Evolutionary conservation across 805 yeast species (phyloP), one percentile per base, ranked within the genome.

Genomic region (Candida cerambycidarum): DNA sequence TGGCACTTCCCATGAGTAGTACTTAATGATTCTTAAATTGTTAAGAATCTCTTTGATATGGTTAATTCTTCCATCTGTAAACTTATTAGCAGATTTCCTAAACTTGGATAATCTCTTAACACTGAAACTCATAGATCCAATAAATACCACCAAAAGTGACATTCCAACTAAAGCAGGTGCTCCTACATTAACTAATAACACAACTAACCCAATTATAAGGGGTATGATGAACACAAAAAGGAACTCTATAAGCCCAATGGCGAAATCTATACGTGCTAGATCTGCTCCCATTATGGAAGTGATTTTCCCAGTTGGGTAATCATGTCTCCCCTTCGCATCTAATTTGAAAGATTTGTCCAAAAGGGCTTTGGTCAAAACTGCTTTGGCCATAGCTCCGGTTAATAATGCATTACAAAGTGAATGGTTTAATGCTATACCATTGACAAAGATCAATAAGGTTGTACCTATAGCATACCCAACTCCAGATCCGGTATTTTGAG

Each of bases 1-100:
- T 0, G 97, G 89, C 19, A 69, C 70, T 64, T 90, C 97, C 97
- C 97, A 90, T 0, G 95, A 86, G 59, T 89, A 90, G 59, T 78
- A 85, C 66, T 90, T 90, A 61, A 90, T 86, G 59, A 83, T 75
- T 56, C 85, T 86, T 73, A 90, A 76, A 50, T 85, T 80, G 55
- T 77, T 80, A 47, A 90, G 69, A 27, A 89, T 78, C 61, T 90
- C 97, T 50, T 86, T 83, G 59, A 89, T 81, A 39, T 78, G 71
- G 33, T 79, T 73, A 16, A 90, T 86, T 55, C 98, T 80, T 15
- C 69, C 62, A 59, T 90, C 98, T 2, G 96, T 90, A 55, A 67
- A 77, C 1, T 64, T 64, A 45, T 79, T 79, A 8, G 88, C 81
- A 12, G 61, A 59, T 21, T 62, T 67, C 56, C 97, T 79, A 48